Evolutionary conservation across 2,329 filamentous ascomycete genomes (phyloP), one percentile per base, ranked within the genome.

Genomic region (Pezizomycotina sp.): DNA sequence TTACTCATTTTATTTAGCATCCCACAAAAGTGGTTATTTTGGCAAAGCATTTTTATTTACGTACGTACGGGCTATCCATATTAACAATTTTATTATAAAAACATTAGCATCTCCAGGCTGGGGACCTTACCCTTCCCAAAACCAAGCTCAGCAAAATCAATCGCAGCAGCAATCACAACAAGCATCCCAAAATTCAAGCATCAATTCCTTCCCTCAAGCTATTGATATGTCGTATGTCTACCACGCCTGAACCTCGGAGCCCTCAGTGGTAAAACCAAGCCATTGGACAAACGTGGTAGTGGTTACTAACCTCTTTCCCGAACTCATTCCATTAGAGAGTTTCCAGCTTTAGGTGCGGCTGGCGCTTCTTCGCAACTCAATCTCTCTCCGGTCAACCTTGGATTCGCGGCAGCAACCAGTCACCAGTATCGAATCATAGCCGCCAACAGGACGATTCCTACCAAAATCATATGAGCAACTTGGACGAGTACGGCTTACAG

Each of bases 81-180:
- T 27, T 13, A 33, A 27, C n/a, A 36, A 42, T 14, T 29, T 33
- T 2, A 10, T 42, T 26, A 34, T 24, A 20, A 37, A 40, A 25
- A 18, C 36, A 22, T 23, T 23, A 22, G 22, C 29, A 14, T 35
- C 19, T 27, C 40, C 40, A 21, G 33, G 39, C 9, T 21, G 39
- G 6, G 36, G 41, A 2, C 16, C 25, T 2, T 34, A 36, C 20
- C n/a, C 33, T 5, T 15, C 36, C 4, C 41, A 43, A 20, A 35
- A 30, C 8, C 27, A 32, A 4, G 31, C 37, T 7, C 37, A 40
- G 30, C 41, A 44, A 13, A 31, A 39, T 18, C 16, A 39, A 18
- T 44, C 41, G 23, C 41, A 38, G 12, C 31, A 37, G 14, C 36
- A 44, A 20, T 34, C 41, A 18, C 41, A 44, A 22, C 41, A 37